Percentiles rank a stretch among this genome's conserved stretches.
Conservation (phyloP, 257 asterid species). For the Petrea volubilis region DNA sequence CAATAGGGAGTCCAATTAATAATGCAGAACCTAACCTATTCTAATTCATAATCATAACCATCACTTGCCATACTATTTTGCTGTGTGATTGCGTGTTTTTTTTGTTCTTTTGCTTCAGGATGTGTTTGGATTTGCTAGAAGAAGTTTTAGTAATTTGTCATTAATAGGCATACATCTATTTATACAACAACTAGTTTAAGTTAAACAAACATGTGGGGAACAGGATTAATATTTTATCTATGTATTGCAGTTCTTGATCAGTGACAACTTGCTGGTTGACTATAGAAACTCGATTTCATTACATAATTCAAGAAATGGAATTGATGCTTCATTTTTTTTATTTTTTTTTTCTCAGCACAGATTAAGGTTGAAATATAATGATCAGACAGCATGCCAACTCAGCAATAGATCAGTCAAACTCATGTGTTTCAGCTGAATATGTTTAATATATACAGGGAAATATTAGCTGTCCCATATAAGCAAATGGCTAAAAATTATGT, state of each 20-base stretch:
- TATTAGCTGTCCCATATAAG: constrained; percentile 7
- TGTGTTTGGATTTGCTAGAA: neutral
- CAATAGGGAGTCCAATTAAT: no score
- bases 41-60: constrained; percentile 47
- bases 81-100: neutral
- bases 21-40: no score
- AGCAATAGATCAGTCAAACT: neutral
- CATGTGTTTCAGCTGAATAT: neutral
- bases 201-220: constrained; percentile 36
- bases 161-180: neutral
- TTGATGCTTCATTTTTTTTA: no score
- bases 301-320: neutral
- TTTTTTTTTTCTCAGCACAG: neutral
- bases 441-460: neutral
- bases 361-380: neutral
- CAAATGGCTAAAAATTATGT: neutral
- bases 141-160: neutral
- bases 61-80: constrained; percentile 30
- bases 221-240: constrained; percentile 18
- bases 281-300: constrained; percentile 7
- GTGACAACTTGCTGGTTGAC: constrained; percentile 49
- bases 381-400: constrained; percentile 14
- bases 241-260: constrained; percentile 26
- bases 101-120: no score
- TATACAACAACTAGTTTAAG: constrained; percentile 17